Base-by-base conservation (phyloP, 768 basidiomycete species). In the Sistotremastrum niveocremeum region DNA sequence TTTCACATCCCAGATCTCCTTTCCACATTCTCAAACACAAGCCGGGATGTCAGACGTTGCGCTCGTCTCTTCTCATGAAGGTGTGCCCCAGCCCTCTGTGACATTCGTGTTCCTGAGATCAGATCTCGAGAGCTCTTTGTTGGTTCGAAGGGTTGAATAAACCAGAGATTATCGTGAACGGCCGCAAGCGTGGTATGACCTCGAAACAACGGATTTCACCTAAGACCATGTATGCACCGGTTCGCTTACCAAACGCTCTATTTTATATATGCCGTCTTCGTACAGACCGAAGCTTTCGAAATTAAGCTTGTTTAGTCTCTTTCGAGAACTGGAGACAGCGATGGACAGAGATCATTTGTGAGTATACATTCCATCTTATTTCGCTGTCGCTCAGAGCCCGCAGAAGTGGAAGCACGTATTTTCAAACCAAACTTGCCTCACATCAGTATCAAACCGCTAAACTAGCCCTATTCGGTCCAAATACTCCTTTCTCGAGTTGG, bases 131-230 rank as follows among this genome's bases (percentile, higher is more conserved):
- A 87, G 86, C 84, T 0, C 59, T 89, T 7, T 84, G 75, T 46
- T 91, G 80, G 79, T 62, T 76, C 2, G 72, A 77, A 9, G 76
- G 76, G 41, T 65, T 69, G 0, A 45, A 54, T 2, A 51, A 54
- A n/a, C 49, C 64, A 4, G 84, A 93, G 56, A 70, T 86, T 20
- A 56, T 89, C 40, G 84, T 84, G 51, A 85, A 84, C 50, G 87
- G 88, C 2, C 63, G 79, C n/a, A 80, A 74, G 54, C 77, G 87
- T 39, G 87, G 87, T 2, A 76, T 84, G 2, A 65, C 83, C 7
- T 74, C 80, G 0, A 87, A 84, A 56, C 75, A 84, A 54, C 70
- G 81, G 29, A 66, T 73, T 50, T 70, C 70, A 33, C 62, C 71
- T 5, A 80, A 79, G 58, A 77, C 73, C 37, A 74, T 79, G 86